Evolutionary conservation across 163 green algal genomes (phyloP).

Genomic region (Coccomyxa subellipsoidea): DNA sequence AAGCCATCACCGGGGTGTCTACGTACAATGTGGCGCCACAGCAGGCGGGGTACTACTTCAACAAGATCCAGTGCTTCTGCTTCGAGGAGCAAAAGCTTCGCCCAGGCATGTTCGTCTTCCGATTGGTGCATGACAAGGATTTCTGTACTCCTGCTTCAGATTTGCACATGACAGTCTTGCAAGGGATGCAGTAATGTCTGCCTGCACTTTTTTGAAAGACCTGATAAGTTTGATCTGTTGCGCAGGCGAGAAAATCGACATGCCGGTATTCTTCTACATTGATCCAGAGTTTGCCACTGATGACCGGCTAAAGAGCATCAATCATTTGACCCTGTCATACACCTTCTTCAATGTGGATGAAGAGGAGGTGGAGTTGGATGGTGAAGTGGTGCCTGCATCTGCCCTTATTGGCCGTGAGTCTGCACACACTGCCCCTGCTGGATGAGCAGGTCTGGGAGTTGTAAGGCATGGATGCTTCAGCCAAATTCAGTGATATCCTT

Average conservation of each 20-base stretch:
- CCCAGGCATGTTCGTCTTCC: conserved; percentile 32
- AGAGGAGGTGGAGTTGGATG: conserved; percentile 39
- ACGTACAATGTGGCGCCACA: conserved; percentile 95
- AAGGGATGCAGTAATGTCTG: not conserved
- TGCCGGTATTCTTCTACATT: conserved; percentile 97
- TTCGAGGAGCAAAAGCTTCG: conserved; percentile 94
- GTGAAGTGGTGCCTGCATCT: conserved; percentile 10
- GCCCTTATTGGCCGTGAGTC: not conserved
- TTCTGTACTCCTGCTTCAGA: too few species aligned
- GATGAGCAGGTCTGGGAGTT: not conserved
- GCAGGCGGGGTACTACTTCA: conserved; percentile 94
- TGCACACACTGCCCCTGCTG: not conserved
- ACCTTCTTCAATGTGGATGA: conserved; percentile 93
- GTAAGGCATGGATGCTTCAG: not conserved
- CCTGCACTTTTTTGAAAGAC: not conserved
- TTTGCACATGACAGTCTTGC: too few species aligned
- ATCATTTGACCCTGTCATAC: conserved; percentile 94
- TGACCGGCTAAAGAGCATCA: conserved; percentile 70
- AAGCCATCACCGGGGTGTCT: conserved; percentile 89
- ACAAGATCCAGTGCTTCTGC: conserved; percentile 99
- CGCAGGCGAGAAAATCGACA: conserved; percentile 67
- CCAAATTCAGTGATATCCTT: too few species aligned
- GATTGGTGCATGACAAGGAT: too few species aligned
- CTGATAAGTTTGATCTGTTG: not conserved
- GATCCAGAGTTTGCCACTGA: conserved; percentile 93